Evolutionary conservation across 768 basidiomycete genomes (phyloP).

Genomic region (Lepiota subincarnata): DNA sequence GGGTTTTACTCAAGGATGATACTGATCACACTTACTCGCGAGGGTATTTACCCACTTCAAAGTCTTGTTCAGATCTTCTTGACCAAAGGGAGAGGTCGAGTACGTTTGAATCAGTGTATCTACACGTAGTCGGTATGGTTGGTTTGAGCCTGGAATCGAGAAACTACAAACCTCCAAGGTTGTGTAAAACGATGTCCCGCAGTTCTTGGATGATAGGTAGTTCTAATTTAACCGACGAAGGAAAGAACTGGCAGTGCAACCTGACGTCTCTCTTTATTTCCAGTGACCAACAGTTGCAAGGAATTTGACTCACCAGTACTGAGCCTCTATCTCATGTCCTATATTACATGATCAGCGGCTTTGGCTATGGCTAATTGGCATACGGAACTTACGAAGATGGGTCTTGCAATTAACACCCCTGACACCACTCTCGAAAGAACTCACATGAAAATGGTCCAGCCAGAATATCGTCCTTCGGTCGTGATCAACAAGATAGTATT

Average conservation of each 20-base stretch:
- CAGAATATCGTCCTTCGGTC: slow-evolving; percentile 45
- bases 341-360: neutral
- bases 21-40: slow-evolving; percentile 23
- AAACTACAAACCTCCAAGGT: slow-evolving; percentile 28
- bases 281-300: neutral
- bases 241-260: slow-evolving; percentile 34
- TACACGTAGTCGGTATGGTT: slow-evolving; percentile 13
- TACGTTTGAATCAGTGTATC: slow-evolving; percentile 36
- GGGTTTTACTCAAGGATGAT: neutral
- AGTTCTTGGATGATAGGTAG: slow-evolving; percentile 28
- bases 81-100: slow-evolving; percentile 35
- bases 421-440: slow-evolving; percentile 25
- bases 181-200: slow-evolving; percentile 34
- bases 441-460: slow-evolving; percentile 39
- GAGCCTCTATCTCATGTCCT: slow-evolving; percentile 36
- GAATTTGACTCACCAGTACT: slow-evolving; percentile 34
- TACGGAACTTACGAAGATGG: slow-evolving; percentile 34
- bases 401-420: slow-evolving; percentile 32
- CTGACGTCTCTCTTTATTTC: slow-evolving; percentile 18
- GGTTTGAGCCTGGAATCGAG: neutral
- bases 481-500: slow-evolving; percentile 38
- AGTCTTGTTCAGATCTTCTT: slow-evolving; percentile 33
- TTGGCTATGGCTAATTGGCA: neutral
- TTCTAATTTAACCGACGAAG: slow-evolving; percentile 22
- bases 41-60: slow-evolving; percentile 29